phyloP scores from a whole-genome alignment of 2,329 filamentous ascomycete genomes.

The Fusarium sp. region DNA sequence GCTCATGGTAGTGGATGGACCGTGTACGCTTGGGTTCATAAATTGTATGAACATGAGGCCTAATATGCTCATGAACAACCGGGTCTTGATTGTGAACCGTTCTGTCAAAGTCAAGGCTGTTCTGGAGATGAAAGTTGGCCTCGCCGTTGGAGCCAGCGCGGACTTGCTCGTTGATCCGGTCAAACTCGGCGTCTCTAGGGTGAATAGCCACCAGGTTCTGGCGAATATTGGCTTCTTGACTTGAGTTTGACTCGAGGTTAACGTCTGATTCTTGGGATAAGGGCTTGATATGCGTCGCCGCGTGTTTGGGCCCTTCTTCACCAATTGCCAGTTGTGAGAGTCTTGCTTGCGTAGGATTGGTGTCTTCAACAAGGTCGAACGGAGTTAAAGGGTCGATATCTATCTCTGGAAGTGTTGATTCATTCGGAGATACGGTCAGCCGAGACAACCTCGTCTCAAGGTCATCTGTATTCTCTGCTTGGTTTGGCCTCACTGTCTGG shows the following conservation, averaged over 20 bases:
- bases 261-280: slow-evolving; percentile 13
- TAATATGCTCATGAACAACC: slow-evolving; percentile 29
- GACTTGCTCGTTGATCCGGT: slow-evolving; percentile 23
- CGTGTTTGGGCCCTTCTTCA: slow-evolving; percentile 2
- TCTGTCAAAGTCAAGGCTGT: slow-evolving; percentile 29
- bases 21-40: slow-evolving; percentile 32
- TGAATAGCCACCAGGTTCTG: background rate
- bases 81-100: slow-evolving; percentile 25
- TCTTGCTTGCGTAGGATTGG: background rate
- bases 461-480: slow-evolving; percentile 8
- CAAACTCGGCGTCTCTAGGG: slow-evolving; percentile 8
- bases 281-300: background rate
- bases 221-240: background rate
- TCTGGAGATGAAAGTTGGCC: slow-evolving; percentile 20
- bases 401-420: background rate
- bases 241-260: slow-evolving; percentile 1
- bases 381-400: background rate
- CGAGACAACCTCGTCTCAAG: slow-evolving; percentile 14
- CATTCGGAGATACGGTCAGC: slow-evolving; percentile 12
- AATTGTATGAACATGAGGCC: slow-evolving; percentile 34
- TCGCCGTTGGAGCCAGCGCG: background rate
- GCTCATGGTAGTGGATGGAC: slow-evolving; percentile 37
- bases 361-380: slow-evolving; percentile 1
- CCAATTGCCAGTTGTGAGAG: slow-evolving; percentile 12
- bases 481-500: background rate